A percentile compares a stretch with the other conserved stretches of the same genome.
phyloP scores from a whole-genome alignment of 1,284 basidiomycete genomes.

The Lentinula novae-zelandiae region DNA sequence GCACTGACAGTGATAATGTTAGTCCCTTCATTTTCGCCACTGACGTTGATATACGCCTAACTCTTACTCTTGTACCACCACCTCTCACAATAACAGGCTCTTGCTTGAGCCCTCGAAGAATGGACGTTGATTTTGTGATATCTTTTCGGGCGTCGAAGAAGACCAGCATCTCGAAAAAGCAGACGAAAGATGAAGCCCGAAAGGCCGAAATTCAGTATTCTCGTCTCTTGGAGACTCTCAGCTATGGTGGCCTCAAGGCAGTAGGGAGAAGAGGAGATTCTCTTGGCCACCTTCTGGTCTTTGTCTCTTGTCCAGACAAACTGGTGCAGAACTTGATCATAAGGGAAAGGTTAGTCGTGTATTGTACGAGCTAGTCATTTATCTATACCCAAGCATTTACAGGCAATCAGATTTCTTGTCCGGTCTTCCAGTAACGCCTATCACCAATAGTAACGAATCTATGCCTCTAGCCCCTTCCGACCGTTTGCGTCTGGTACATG shows the following conservation, averaged over 20 bases:
- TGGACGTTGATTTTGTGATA: conserved; percentile 63
- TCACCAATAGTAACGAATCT: conserved; percentile 31
- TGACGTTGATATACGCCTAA: neutral
- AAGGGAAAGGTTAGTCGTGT: conserved; percentile 68
- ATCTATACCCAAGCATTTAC: conserved; percentile 6
- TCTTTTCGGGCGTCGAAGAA: conserved; percentile 58
- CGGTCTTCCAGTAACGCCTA: conserved; percentile 53
- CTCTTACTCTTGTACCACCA: neutral
- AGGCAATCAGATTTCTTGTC: conserved; percentile 63
- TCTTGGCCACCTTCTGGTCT: conserved; percentile 75
- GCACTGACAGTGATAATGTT: neutral
- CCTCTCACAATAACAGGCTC: neutral
- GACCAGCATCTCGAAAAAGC: conserved; percentile 50
- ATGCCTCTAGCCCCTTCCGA: conserved; percentile 63
- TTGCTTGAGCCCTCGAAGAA: neutral
- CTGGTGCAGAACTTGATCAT: conserved; percentile 66
- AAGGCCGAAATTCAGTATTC: conserved; percentile 69
- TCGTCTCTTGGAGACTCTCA: conserved; percentile 58
- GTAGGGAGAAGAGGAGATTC: conserved; percentile 72
- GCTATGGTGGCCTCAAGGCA: conserved; percentile 59
- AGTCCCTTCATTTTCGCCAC: neutral
- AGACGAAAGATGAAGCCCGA: conserved; percentile 54
- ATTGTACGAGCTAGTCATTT: neutral
- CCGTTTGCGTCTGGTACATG: conserved; percentile 75
- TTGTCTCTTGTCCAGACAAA: conserved; percentile 69